Base-by-base conservation (phyloP, 495 filamentous ascomycete species). In the Neurospora discreta region DNA sequence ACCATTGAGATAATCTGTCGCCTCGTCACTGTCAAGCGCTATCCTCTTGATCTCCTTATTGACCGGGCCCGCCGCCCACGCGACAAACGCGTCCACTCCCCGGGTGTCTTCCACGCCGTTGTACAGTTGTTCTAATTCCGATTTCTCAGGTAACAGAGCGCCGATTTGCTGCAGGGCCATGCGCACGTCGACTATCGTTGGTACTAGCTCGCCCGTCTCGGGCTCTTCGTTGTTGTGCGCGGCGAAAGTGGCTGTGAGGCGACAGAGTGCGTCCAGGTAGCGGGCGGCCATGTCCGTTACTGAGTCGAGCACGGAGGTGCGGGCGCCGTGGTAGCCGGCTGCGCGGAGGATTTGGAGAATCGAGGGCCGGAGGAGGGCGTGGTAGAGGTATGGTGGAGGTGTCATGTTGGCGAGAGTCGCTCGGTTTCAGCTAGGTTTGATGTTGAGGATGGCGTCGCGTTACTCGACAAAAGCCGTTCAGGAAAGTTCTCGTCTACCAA, bases 271-370 rank as follows among this genome's bases (percentile, higher is more conserved):
- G 72, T 87, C 82, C 39, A 97, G 78, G 81, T 97, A 94, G 72
- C 89, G 89, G 3, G 87, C 89, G 0, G 92, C 87, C 9, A 97
- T 82, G 76, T 95, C 91, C 23, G 90, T 87, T 11, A 97, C 74
- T 16, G 91, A 87, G 80, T 97, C 94, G 18, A 96, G 81, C 20
- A 94, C 93, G 1, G 90, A 89, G 5, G 91, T 88, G 38, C 87
- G 87, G 3, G 92, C 90, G 8, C 88, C 81, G 75, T 94, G 90
- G 80, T 93, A 97, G 81, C 94, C 94, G 40, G 91, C 87, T 39
- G 93, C 92, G 75, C 94, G 92, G 40, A 97, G 88, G 77, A 95
- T 94, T 74, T 95, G 92, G 71, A 97, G 88, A 71, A 96, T 86
- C 39, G 89, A 88, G 3, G 93, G 94, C 30, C 92, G 90, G 33